A percentile compares a stretch with the other conserved stretches of the same genome.
These are phyloP conservation scores for Osmanthus fragrans DNA, from an alignment of 257 asterid species.

Conservation along the genomic window DNA sequence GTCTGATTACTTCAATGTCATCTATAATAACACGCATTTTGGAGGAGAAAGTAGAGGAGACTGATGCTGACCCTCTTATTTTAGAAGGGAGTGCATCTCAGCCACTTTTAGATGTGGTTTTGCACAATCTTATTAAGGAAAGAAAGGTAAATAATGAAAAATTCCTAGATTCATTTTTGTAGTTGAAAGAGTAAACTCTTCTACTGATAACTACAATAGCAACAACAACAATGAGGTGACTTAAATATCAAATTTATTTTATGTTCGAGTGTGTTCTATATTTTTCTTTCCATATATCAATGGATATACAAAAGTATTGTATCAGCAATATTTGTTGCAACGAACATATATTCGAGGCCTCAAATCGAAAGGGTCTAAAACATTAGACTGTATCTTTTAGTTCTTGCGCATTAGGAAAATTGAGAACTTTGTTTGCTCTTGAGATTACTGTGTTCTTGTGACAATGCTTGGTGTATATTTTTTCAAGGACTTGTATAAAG, in stretches of 20 bases:
- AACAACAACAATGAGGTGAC: neutral
- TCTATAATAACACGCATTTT: slow-evolving; percentile 58
- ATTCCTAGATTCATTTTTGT: slow-evolving; percentile 4
- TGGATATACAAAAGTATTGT: neutral
- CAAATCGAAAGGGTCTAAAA: neutral
- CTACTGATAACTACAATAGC: neutral
- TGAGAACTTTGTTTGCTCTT: neutral
- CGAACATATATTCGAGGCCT: neutral
- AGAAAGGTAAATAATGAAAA: slow-evolving; percentile 47
- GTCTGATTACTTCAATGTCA: slow-evolving; percentile 61
- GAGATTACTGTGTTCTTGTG: neutral
- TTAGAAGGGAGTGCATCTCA: slow-evolving; percentile 44
- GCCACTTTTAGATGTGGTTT: slow-evolving; percentile 66
- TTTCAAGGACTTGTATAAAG: neutral
- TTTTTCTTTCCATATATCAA: neutral
- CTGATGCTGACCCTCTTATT: slow-evolving; percentile 41
- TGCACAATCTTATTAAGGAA: slow-evolving; percentile 69
- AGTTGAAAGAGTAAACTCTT: slow-evolving; percentile 10
- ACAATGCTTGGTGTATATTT: neutral
- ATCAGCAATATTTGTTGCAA: neutral
- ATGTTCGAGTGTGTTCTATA: neutral
- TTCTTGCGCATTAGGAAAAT: neutral
- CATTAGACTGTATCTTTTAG: neutral
- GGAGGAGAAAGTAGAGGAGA: slow-evolving; percentile 56
- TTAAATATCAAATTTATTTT: neutral